Evolutionary conservation across 768 basidiomycete species (phyloP), one percentile per base, ranked within the genome.

Genomic region (Asterophora parasitica): DNA sequence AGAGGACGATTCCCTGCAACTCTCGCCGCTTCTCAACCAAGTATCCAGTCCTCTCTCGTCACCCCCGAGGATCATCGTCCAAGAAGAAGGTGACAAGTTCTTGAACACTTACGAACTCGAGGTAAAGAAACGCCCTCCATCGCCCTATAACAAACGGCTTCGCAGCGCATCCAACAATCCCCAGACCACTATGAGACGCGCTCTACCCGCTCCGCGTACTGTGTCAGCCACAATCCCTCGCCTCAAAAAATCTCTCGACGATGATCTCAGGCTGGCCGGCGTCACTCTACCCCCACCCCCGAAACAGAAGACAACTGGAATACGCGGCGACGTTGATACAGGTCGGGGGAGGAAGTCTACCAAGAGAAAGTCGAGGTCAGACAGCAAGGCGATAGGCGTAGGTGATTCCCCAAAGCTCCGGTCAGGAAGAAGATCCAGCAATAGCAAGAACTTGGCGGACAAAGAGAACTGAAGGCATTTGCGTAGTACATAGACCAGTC

Each of bases 31-130:
- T 11, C 31, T 40, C 13, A 51, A 33, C 27, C 50, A 54, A n/a
- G 8, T 30, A 13, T 48, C 52, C 32, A 52, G 53, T 32, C 56
- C 53, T n/a, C 43, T 51, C 10, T 51, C 51, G 26, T 53, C 55
- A 35, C 46, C 53, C n/a, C 50, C 45, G 7, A 19, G 32, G 23
- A 51, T 50, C 19, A 38, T 49, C 7, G 47, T 45, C 31, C 17
- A 30, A 16, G 35, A 49, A 3, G 26, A 41, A 37, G 26, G 17
- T 7, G 50, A 51, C 16, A 12, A 43, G 17, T 57, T 57, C 34
- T 46, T 40, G 28, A 54, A 57, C 39, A 54, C 27, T n/a, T 57
- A 54, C 36, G 38, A 50, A 27, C 28, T 20, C 13, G 50, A 46
- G n/a, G 28, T 41, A 0, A 46, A 51, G 44, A 45, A 42, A 13